These are phyloP conservation scores for Globisporangium uncinulatum DNA, from an alignment of 352 stramenopile genomes.

Conservation along the genomic window DNA sequence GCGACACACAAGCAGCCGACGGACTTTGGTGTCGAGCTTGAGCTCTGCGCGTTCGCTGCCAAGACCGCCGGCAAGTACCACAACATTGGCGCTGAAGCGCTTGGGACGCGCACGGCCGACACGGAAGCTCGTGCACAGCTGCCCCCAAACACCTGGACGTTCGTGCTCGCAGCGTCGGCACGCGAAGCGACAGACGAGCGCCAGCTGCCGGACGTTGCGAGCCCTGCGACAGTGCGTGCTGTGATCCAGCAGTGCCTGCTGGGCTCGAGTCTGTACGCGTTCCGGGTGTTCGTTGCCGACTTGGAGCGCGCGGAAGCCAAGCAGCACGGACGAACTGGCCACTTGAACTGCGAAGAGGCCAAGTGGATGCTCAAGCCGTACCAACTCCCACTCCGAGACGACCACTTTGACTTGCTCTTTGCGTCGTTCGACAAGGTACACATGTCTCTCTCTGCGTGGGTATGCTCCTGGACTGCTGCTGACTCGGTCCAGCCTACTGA, in stretches of 20 bases:
- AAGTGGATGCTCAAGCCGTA: constrained; percentile 57
- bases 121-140: constrained; percentile 49
- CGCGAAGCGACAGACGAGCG: constrained; percentile 45
- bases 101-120: constrained; percentile 57
- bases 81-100: constrained; percentile 54
- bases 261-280: constrained; percentile 54
- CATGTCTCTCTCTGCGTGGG: not conserved
- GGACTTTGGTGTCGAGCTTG: constrained; percentile 78
- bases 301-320: constrained; percentile 35
- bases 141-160: constrained; percentile 57
- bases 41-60: constrained; percentile 41
- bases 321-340: constrained; percentile 23
- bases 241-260: constrained; percentile 52
- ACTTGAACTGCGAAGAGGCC: constrained; percentile 59
- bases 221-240: constrained; percentile 27
- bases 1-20: constrained; percentile 59
- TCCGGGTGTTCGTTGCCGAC: constrained; percentile 40
- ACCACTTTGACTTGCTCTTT: constrained; percentile 72
- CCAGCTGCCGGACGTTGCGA: constrained; percentile 33
- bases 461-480: not conserved
- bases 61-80: constrained; percentile 59
- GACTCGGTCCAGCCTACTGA: not conserved
- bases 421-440: constrained; percentile 57
- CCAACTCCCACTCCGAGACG: constrained; percentile 52
- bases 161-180: constrained; percentile 36